Evolutionary conservation across 2,329 filamentous ascomycete species (phyloP).

Genomic region (Botrytis squamosa): DNA sequence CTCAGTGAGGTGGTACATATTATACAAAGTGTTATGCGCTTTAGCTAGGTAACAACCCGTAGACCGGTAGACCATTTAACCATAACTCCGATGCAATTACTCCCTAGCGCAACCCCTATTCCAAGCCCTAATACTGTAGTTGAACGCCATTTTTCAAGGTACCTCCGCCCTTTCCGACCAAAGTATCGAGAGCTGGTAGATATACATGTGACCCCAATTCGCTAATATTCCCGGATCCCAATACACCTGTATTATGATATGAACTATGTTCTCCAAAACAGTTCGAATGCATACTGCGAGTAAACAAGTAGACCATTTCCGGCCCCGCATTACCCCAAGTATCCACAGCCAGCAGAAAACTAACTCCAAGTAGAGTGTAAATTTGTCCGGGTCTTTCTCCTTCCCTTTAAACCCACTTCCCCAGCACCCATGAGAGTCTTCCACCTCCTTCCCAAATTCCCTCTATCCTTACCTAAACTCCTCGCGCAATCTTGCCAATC

Average conservation of each 20-base stretch:
- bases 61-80: not conserved
- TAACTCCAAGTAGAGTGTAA: slow-evolving; percentile 58
- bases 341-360: slow-evolving; percentile 1
- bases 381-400: slow-evolving; percentile 44
- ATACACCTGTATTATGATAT: slow-evolving; percentile 2
- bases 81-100: not conserved
- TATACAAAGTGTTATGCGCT: not conserved
- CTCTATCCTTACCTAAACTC: slow-evolving; percentile 59
- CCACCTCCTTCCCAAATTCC: slow-evolving; percentile 59
- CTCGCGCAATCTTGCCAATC: slow-evolving; percentile 69
- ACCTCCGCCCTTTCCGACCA: not conserved
- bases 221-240: not conserved
- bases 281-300: not conserved
- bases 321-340: not conserved
- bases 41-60: not conserved
- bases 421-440: slow-evolving; percentile 59
- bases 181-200: not conserved
- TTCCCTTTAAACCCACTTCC: slow-evolving; percentile 57
- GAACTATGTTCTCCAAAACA: not conserved
- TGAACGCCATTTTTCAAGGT: not conserved
- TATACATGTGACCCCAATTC: not conserved
- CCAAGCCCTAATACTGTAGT: not conserved
- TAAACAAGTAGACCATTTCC: not conserved
- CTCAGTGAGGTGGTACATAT: not conserved
- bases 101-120: not conserved